Evolutionary conservation across 345 rosid genomes (phyloP).

Genomic region (Schrenkiella parvula): DNA sequence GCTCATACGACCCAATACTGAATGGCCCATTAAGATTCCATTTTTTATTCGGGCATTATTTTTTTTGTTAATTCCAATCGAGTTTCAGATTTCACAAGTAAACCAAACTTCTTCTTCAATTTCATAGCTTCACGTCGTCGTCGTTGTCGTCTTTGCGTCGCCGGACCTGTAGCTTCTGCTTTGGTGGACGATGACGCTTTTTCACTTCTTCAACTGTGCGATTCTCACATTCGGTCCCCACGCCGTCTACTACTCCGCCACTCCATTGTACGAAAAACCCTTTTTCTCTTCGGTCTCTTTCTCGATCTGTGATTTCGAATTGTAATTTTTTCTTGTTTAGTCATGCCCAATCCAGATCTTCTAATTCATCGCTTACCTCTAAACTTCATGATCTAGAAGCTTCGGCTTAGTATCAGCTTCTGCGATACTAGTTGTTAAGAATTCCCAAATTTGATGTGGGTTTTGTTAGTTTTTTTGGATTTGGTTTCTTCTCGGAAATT

Average conservation of each 20-base stretch:
- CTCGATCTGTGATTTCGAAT: conserved; percentile 15
- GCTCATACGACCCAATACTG: neutral
- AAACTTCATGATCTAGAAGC: conserved; percentile 2
- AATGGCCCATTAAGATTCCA: neutral
- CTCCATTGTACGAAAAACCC: conserved; percentile 57
- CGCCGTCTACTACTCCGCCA: conserved; percentile 97
- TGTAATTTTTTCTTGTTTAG: neutral
- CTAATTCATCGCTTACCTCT: neutral
- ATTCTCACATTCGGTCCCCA: conserved; percentile 97
- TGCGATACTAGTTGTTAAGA: neutral
- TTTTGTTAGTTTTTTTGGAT: neutral
- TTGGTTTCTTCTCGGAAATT: neutral
- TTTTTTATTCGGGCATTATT: neutral
- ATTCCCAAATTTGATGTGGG: neutral
- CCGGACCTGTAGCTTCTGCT: neutral
- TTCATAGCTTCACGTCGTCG: neutral
- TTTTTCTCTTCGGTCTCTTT: neutral
- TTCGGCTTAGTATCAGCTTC: neutral
- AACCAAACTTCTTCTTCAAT: neutral
- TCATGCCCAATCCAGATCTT: neutral
- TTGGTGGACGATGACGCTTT: conserved; percentile 59
- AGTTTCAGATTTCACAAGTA: neutral
- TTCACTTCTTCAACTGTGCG: conserved; percentile 97
- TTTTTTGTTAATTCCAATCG: neutral
- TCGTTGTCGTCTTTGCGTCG: conserved; percentile 2